Base-by-base conservation (phyloP, 2,329 filamentous ascomycete species). In the Botryosphaeria dothidea region DNA sequence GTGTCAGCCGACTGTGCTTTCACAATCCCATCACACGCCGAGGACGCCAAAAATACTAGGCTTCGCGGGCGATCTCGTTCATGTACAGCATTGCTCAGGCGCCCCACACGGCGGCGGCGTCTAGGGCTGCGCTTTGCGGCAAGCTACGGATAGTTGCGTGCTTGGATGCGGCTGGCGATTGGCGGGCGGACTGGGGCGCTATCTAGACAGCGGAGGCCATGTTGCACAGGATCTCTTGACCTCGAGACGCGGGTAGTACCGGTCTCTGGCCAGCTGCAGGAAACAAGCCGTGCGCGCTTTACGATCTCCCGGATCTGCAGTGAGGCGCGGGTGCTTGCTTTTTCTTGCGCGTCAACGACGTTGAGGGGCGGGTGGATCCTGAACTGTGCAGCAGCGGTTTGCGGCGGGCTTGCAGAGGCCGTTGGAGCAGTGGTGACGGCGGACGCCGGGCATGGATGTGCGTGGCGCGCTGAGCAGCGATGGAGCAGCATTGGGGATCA, bases 291-390 rank as follows among this genome's bases (percentile, higher is more conserved):
- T 51, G 58, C 57, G 45, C 45, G 25, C 45, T 15, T 19, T 29
- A 51, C 38, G 58, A 62, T 62, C 58, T 45, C 58, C 58, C 8
- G 29, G 58, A 62, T 62, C 58, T 61, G 43, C 57, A 57, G 52
- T 9, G 48, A 51, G 51, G 51, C 31, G 51, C 51, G 51, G 41
- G 23, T 13, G 54, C 17, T 45, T 60, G 56, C 56, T 60, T 27
- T 31, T 41, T 41, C 15, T 9, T 38, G 51, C 51, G 31, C 34
- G 31, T 11, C 54, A 29, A 45, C 54, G 38, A 43, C 36, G 52
- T 41, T 56, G 34, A 19, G 34, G 52, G 23, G 49, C 27, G 49
- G 27, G 27, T 36, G 31, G 31, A 5, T 34, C 31, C 31, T 11
- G 31, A 34, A 34, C 31, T 11, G 15, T 3, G n/a, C 15, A 7